Conservation (phyloP, 31 red algal genomes). For the Asparagopsis taxiformis region DNA sequence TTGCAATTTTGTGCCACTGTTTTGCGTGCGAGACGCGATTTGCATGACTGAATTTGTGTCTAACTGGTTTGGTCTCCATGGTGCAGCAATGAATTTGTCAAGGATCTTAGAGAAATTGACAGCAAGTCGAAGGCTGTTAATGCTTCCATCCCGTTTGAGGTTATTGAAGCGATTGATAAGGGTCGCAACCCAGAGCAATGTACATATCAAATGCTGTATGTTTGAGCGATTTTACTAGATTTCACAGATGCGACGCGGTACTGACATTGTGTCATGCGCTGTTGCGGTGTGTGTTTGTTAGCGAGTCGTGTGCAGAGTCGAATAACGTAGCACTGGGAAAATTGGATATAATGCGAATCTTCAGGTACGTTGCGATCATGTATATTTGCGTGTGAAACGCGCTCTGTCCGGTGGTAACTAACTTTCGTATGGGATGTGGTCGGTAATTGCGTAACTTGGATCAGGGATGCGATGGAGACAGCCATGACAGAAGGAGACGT, state of each 20-base stretch:
- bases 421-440: no score
- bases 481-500: background rate
- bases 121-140: conserved; percentile 9
- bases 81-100: conserved; percentile 58
- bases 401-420: no score
- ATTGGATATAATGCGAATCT: conserved; percentile 11
- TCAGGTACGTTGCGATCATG: conserved; percentile 33
- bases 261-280: background rate
- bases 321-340: conserved; percentile 29
- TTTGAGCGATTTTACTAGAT: background rate
- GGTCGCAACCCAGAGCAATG: conserved; percentile 60
- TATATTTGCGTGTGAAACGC: no score
- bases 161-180: conserved; percentile 63
- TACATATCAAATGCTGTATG: conserved; percentile 51
- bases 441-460: no score
- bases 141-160: conserved; percentile 51
- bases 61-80: no score
- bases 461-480: background rate
- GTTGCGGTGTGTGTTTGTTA: background rate
- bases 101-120: conserved; percentile 36
- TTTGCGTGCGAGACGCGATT: background rate
- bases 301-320: conserved; percentile 23
- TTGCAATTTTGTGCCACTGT: background rate
- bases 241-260: background rate
- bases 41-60: background rate